Evolutionary conservation across 202 grass and related monocot genomes (phyloP).

Genomic region (Zoysia matrella): DNA sequence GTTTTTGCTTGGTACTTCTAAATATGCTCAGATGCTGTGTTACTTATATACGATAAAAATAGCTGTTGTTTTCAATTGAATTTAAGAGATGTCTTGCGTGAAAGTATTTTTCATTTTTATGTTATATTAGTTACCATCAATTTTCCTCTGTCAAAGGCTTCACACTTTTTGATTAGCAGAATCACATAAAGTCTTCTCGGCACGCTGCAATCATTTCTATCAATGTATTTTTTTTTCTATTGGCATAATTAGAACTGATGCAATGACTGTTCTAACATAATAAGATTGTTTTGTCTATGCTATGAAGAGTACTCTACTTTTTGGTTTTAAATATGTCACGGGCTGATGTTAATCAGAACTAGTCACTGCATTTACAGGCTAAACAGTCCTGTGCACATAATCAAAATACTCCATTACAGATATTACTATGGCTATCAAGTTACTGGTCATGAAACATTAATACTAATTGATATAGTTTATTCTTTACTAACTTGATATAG

Average conservation of each 20-base stretch:
- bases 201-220: conserved; percentile 1
- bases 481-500: conserved; percentile 42
- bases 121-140: neutral
- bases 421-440: neutral
- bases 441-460: neutral
- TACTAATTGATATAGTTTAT: conserved; percentile 12
- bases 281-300: neutral
- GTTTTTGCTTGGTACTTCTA: too few species aligned
- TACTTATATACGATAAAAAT: neutral
- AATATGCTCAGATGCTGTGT: neutral
- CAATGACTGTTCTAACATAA: neutral
- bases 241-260: conserved; percentile 8
- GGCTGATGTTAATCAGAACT: neutral
- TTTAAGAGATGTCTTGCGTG: neutral
- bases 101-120: neutral
- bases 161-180: too few species aligned
- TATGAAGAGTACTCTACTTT: neutral
- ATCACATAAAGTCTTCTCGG: neutral
- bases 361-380: neutral
- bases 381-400: neutral
- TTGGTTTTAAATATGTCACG: conserved; percentile 7
- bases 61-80: neutral
- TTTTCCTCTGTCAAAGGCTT: neutral
- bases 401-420: neutral
- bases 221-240: neutral